A percentile compares a stretch with the other conserved stretches of the same genome.
phyloP scores from a whole-genome alignment of 495 filamentous ascomycete genomes.

The Daldinia grandis region DNA sequence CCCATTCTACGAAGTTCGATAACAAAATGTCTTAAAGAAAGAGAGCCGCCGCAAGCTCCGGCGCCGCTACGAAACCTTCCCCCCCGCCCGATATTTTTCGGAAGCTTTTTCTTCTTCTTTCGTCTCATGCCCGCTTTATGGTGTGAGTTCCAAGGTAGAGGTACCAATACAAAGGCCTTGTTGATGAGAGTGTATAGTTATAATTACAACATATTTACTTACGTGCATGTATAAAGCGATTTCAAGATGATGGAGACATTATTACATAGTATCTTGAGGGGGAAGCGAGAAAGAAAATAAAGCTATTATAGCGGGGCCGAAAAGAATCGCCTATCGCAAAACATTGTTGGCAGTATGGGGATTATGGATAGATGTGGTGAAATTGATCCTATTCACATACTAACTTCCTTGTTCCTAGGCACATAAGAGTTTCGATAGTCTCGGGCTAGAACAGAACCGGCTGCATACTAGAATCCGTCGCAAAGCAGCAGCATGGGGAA shows the following conservation, averaged over 20 bases:
- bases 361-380: constrained; percentile 1
- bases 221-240: not conserved
- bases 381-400: not conserved
- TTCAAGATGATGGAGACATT: not conserved
- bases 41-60: constrained; percentile 33
- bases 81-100: not conserved
- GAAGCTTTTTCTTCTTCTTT: not conserved
- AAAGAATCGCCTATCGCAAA: constrained; percentile 30
- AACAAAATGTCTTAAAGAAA: not conserved
- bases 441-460: constrained; percentile 22
- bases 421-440: constrained; percentile 31
- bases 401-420: constrained; percentile 9
- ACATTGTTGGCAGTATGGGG: constrained; percentile 22
- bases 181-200: not conserved
- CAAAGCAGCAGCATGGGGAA: constrained; percentile 27
- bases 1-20: constrained; percentile 20
- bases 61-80: constrained; percentile 13
- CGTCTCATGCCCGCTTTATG: constrained; percentile 2
- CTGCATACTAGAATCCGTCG: constrained; percentile 14
- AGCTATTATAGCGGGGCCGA: constrained; percentile 13
- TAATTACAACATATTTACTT: not conserved
- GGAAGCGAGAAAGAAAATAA: not conserved
- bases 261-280: not conserved
- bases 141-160: constrained; percentile 13
- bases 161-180: not conserved